Evolutionary conservation across 2,329 filamentous ascomycete species (phyloP).

Genomic region (Escovopsis sp.): DNA sequence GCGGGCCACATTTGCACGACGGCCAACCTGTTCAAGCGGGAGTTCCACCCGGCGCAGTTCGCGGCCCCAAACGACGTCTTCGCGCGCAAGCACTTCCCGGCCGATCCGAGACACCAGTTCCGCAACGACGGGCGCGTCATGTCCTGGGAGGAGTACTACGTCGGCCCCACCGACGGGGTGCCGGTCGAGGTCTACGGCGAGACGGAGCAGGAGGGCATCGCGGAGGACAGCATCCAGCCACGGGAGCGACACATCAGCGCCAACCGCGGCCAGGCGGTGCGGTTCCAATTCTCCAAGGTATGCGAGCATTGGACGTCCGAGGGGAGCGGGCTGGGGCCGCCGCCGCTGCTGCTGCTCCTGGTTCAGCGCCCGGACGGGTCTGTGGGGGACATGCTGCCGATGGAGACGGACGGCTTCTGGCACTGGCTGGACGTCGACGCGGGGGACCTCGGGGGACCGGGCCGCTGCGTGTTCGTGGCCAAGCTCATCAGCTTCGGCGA

Average conservation of each 20-base stretch:
- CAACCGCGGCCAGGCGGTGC: conserved; percentile 39
- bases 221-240: conserved; percentile 44
- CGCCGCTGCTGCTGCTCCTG: conserved; percentile 55
- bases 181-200: conserved; percentile 32
- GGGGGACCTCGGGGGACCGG: conserved; percentile 49
- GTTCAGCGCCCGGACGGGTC: conserved; percentile 52
- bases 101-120: conserved; percentile 54
- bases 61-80: conserved; percentile 61
- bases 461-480: conserved; percentile 51
- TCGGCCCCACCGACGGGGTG: conserved; percentile 40
- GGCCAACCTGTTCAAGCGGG: conserved; percentile 45
- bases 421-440: conserved; percentile 69
- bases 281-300: conserved; percentile 66
- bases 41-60: conserved; percentile 52
- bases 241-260: conserved; percentile 39
- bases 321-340: conserved; percentile 47
- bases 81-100: conserved; percentile 65
- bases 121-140: conserved; percentile 53
- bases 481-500: conserved; percentile 39
- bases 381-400: conserved; percentile 52
- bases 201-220: conserved; percentile 35
- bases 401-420: conserved; percentile 64
- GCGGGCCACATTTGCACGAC: conserved; percentile 50
- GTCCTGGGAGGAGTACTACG: conserved; percentile 71
- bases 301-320: conserved; percentile 77